A percentile compares a stretch with the other conserved stretches of the same genome.
These are phyloP conservation scores for Lactifluus hygrophoroides DNA, from an alignment of 768 basidiomycete species.

Conservation along the genomic window DNA sequence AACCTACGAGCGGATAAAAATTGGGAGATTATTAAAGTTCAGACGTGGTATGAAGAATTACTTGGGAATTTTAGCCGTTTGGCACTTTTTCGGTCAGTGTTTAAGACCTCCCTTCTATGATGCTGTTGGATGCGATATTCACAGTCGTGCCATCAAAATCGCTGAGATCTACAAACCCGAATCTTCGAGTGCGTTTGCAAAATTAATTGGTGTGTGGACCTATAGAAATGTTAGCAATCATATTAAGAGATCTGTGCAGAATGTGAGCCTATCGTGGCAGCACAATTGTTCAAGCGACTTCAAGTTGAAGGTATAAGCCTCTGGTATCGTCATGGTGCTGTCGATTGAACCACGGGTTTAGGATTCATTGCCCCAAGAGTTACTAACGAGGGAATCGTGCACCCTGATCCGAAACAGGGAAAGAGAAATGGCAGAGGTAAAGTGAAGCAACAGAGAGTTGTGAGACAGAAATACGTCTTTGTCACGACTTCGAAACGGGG, in stretches of 20 bases:
- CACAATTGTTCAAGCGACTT: constrained; percentile 58
- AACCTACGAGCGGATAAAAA: constrained; percentile 36
- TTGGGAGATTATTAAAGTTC: constrained; percentile 59
- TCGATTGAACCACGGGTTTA: constrained; percentile 23
- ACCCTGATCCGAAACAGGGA: constrained; percentile 34
- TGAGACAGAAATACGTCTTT: constrained; percentile 53
- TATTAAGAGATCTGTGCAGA: constrained; percentile 30
- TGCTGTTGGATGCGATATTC: background rate
- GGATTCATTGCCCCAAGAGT: constrained; percentile 53
- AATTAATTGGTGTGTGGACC: constrained; percentile 43
- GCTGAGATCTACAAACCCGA: constrained; percentile 43
- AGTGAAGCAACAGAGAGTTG: constrained; percentile 40
- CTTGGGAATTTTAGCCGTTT: constrained; percentile 59
- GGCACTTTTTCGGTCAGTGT: constrained; percentile 54
- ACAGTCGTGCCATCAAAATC: constrained; percentile 61
- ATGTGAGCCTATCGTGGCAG: constrained; percentile 44
- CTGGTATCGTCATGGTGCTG: background rate
- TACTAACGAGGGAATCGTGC: constrained; percentile 29
- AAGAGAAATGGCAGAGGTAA: constrained; percentile 26
- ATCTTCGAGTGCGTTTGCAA: constrained; percentile 44
- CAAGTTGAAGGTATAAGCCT: constrained; percentile 53
- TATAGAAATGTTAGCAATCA: background rate
- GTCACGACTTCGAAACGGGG: constrained; percentile 38
- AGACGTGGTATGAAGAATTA: constrained; percentile 48
- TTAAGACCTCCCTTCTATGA: background rate